Conservation (phyloP, 2,329 filamentous ascomycete genomes). For the Epicoccum nigrum region DNA sequence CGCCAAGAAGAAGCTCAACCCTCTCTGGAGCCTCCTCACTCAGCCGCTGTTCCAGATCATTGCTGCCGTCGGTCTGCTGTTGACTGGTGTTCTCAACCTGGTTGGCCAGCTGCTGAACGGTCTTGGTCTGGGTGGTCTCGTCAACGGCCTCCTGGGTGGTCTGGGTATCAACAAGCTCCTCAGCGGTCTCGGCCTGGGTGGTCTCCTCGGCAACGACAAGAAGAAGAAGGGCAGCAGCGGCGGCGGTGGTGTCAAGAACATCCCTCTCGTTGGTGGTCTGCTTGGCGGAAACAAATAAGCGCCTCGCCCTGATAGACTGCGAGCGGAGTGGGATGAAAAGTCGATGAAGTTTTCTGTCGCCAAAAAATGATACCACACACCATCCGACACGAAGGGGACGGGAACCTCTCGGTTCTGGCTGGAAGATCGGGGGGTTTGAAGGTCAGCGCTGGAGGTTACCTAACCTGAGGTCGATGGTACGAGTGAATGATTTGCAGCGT, state of each 20-base stretch:
- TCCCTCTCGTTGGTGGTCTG: conserved; percentile 57
- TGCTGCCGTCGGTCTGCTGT: conserved; percentile 81
- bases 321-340: conserved; percentile 13
- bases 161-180: conserved; percentile 78
- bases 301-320: conserved; percentile 3
- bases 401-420: conserved; percentile 15
- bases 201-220: conserved; percentile 58
- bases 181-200: conserved; percentile 70
- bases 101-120: conserved; percentile 81
- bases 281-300: conserved; percentile 50
- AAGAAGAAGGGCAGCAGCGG: conserved; percentile 59
- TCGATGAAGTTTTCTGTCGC: conserved; percentile 22
- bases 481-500: conserved; percentile 15
- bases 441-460: conserved; percentile 15
- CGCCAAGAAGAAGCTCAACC: conserved; percentile 93
- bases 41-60: conserved; percentile 94
- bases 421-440: conserved; percentile 44
- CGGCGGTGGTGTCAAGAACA: conserved; percentile 44
- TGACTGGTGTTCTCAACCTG: conserved; percentile 82
- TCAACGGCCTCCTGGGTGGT: conserved; percentile 79
- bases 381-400: conserved; percentile 28
- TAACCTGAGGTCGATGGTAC: conserved; percentile 7
- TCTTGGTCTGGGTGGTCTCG: conserved; percentile 79
- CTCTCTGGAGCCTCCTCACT: conserved; percentile 80
- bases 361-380: conserved; percentile 23